These are phyloP conservation scores for Arachis monticola DNA, from an alignment of 331 rosid species.

Conservation along the genomic window DNA sequence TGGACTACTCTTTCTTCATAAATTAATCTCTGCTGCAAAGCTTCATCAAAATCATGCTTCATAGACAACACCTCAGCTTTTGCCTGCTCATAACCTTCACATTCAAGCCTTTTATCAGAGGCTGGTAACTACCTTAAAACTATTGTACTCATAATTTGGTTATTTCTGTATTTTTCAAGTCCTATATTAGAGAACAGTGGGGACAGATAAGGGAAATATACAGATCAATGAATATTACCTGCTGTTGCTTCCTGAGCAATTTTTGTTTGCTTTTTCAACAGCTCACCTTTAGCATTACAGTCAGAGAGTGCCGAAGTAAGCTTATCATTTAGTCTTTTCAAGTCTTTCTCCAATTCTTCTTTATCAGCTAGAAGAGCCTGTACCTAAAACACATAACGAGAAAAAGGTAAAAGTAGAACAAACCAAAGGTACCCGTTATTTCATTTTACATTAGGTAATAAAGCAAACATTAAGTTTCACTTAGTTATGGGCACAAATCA, in stretches of 20 bases:
- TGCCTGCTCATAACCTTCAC: slow-evolving; percentile 78
- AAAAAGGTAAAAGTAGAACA: too few species aligned
- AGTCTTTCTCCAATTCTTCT: slow-evolving; percentile 71
- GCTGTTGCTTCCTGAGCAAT: slow-evolving; percentile 76
- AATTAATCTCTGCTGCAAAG: slow-evolving; percentile 59
- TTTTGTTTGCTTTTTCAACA: slow-evolving; percentile 73
- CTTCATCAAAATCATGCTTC: slow-evolving; percentile 66
- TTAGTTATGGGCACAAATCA: neutral
- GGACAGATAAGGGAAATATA: slow-evolving; percentile 26
- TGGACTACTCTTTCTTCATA: slow-evolving; percentile 78
- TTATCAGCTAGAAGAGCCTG: slow-evolving; percentile 70
- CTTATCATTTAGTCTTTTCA: slow-evolving; percentile 60
- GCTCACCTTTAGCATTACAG: slow-evolving; percentile 76
- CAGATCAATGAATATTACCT: slow-evolving; percentile 48
- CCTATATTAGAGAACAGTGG: neutral
- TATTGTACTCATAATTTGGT: neutral
- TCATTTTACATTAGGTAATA: slow-evolving; percentile 12
- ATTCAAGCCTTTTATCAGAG: slow-evolving; percentile 40
- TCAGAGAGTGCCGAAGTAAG: slow-evolving; percentile 71
- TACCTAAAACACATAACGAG: slow-evolving; percentile 41
- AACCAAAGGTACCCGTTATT: neutral
- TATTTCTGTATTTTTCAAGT: slow-evolving; percentile 25
- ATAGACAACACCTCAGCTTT: slow-evolving; percentile 61
- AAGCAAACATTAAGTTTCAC: neutral
- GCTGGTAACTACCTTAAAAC: slow-evolving; percentile 3